Conservation (phyloP, 2,329 filamentous ascomycete genomes). For the Sporothrix pallida region DNA sequence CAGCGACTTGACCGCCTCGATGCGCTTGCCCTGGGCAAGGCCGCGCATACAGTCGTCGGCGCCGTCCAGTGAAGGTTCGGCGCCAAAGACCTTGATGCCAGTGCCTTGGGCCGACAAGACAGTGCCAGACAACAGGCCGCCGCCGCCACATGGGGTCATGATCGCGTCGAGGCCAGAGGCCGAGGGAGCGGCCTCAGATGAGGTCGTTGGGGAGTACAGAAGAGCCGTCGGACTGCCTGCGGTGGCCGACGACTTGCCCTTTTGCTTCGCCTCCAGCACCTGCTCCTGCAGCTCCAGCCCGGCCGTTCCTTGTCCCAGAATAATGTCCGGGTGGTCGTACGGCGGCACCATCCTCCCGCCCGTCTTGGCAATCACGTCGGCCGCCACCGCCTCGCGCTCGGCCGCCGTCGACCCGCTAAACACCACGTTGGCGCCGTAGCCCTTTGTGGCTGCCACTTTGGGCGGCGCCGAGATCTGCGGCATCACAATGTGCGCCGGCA, state of each 20-base stretch:
- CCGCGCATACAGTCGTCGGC: constrained; percentile 82
- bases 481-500: constrained; percentile 92
- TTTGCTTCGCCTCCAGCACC: constrained; percentile 50
- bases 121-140: constrained; percentile 83
- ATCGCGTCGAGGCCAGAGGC: constrained; percentile 65
- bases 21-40: constrained; percentile 65
- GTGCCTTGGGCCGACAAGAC: constrained; percentile 77
- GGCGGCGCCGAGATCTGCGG: constrained; percentile 80
- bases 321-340: constrained; percentile 90
- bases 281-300: constrained; percentile 83
- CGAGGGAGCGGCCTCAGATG: constrained; percentile 35
- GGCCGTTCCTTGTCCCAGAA: constrained; percentile 90
- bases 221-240: constrained; percentile 23
- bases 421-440: constrained; percentile 77
- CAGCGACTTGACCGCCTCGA: constrained; percentile 72
- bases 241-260: neutral
- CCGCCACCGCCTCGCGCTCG: constrained; percentile 80
- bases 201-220: constrained; percentile 32
- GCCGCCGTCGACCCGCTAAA: constrained; percentile 81
- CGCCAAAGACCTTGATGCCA: constrained; percentile 78
- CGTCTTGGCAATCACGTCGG: constrained; percentile 70
- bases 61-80: constrained; percentile 82
- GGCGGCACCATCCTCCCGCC: constrained; percentile 83
- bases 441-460: constrained; percentile 82
- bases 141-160: constrained; percentile 84